Base-by-base conservation (phyloP, 2,329 filamentous ascomycete genomes). In the Penicillium occitanis region DNA sequence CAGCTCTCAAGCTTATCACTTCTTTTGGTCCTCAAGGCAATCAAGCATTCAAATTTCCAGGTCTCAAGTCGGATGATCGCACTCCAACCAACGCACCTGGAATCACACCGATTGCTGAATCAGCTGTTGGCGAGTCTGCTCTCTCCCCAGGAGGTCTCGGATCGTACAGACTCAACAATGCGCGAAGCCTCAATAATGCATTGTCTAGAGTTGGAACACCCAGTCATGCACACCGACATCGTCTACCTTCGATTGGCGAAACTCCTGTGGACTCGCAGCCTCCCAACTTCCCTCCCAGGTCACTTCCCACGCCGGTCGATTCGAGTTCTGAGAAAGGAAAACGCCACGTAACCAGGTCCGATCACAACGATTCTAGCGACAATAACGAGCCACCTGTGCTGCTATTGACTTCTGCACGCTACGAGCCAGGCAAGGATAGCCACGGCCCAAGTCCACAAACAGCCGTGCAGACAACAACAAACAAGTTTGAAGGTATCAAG, bases 1-100 rank as follows among this genome's bases (percentile, higher is more conserved):
- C 92, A 10, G 88, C 94, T 0, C 82, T 98, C 67, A 97, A 96
- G 76, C 86, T 98, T 1, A 96, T 98, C 72, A 98, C 95, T 0
- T 90, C 91, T 0, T 98, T 99, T 73, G 90, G 88, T 25, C 66
- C 72, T 6, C 75, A 79, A 40, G 69, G 74, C 0, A 77, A 73
- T 46, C 72, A 76, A 4, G 88, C 89, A 68, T 87, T 88, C 63
- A 88, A 87, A 77, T 88, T 91, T 78, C 87, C 83, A 19, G 82
- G 84, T 3, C 71, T 84, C 33, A 82, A 79, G 48, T 80, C 81
- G 4, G 85, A 85, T 64, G 85, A 86, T 66, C 81, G 81, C 42
- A 97, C 93, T 0, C 93, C 93, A 0, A 90, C 93, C 70, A 91
- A 91, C 66, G 81, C 78, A 10, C 89, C 88, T 1, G 92, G 90